Evolutionary conservation across 2,329 filamentous ascomycete genomes (phyloP).

Genomic region (Ceratocystis ficicola): DNA sequence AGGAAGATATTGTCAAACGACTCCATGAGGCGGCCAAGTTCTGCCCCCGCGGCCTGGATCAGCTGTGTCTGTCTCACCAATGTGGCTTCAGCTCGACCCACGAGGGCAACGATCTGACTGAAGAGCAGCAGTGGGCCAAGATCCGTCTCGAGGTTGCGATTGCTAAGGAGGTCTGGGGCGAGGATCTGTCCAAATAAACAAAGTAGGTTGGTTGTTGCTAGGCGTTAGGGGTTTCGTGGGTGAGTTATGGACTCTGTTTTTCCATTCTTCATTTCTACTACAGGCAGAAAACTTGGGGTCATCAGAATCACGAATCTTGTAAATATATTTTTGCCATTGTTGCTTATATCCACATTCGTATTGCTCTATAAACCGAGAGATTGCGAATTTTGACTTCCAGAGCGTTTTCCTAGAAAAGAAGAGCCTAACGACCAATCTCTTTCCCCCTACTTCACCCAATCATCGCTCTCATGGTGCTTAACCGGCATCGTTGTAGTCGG

Average conservation of each 20-base stretch:
- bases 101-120: conserved; percentile 51
- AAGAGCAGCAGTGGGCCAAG: conserved; percentile 59
- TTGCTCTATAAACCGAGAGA: too few relatives aligned
- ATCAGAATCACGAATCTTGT: neutral
- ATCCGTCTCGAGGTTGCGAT: conserved; percentile 54
- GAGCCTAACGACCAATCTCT: neutral
- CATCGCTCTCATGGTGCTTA: too few relatives aligned
- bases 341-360: neutral
- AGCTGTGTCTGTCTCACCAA: conserved; percentile 56
- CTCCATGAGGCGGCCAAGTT: conserved; percentile 50
- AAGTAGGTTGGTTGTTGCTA: neutral
- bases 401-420: neutral
- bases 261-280: neutral
- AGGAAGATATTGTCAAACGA: conserved; percentile 41
- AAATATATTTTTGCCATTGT: neutral
- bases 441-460: too few relatives aligned
- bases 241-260: neutral
- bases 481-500: too few relatives aligned
- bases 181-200: conserved; percentile 18
- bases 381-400: neutral
- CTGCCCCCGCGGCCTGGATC: conserved; percentile 52
- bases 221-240: neutral
- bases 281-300: neutral
- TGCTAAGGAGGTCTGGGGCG: conserved; percentile 51
- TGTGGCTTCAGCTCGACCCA: conserved; percentile 55